Base-by-base conservation (phyloP, 2,329 filamentous ascomycete genomes). In the Fusarium haematococcum region DNA sequence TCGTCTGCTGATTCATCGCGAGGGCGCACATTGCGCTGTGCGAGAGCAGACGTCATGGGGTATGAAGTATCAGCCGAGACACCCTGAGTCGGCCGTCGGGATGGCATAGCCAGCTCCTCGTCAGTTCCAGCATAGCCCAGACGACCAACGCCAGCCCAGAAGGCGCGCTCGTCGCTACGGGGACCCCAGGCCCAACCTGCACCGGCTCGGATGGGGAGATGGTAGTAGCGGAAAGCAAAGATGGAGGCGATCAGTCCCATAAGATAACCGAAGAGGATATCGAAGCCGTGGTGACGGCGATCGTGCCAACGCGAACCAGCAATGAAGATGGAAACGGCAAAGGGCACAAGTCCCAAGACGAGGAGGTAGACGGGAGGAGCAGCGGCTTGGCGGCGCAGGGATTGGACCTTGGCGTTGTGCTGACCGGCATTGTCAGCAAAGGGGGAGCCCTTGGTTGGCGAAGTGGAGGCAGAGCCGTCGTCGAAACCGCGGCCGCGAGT, bases 171-270 rank as follows among this genome's bases (percentile, higher is more conserved):
- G 50, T 87, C 86, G 78, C 90, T 93, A 60, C 95, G 88, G 0
- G 95, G 92, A 4, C 93, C 95, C 95, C 95, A 98, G 0, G 94
- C 91, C 95, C 95, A 98, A 16, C 95, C 95, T 2, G 92, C 93
- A 8, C 95, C 95, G n/a, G 80, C 79, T 25, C 75, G 79, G 71
- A 97, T 91, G 1, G 95, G 94, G 11, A 97, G 85, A 80, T 98
- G 95, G 80, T 98, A 98, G 85, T 92, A 94, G 27, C 93, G 88
- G 85, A 98, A 98, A 4, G 92, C 89, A 76, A 96, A 91, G 80
- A 92, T 91, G 23, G 94, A 90, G 41, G 90, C 90, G 52, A 91
- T 83, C 16, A 92, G 88, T 10, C 96, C 96, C 71, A 98, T 93
- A 14, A 93, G 75, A 65, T 92, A 93, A n/a, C 96, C 96, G 72